Base-by-base conservation (phyloP, 2,329 filamentous ascomycete genomes). In the Cercospora beticola region DNA sequence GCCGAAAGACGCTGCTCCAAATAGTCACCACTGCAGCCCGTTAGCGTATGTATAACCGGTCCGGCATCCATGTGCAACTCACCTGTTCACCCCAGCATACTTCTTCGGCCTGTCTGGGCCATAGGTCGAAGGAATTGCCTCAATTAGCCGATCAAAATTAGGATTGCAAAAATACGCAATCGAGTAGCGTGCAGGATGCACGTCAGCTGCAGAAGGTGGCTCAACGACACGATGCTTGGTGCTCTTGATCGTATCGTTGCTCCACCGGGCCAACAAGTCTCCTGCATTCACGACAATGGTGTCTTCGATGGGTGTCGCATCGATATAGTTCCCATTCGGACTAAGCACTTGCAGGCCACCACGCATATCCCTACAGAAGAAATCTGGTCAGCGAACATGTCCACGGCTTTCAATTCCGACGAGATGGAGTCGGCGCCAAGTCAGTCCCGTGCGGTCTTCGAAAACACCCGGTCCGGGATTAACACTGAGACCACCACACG, bases 151-250 rank as follows among this genome's bases (percentile, higher is more conserved):
- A 69, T 91, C 87, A 77, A 88, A 90, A 77, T 96, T 93, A 8
- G 93, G 92, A 74, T 96, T 94, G 83, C 93, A 96, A 78, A 97
- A 96, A 81, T 96, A 97, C 74, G 93, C 94, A 77, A 97, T 90
- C 74, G 67, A 71, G 77, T 97, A 97, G 30, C 83, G 64, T 0
- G 92, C 85, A 1, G 93, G 92, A 78, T 96, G 90, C 18, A 84
- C 85, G 4, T 84, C 85, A 16, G 83, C 82, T 0, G 80, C 78
- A 10, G 74, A 71, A 0, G 92, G 91, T 1, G 94, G 94, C 81
- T 97, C 92, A 5, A 97, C 92, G 0, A 97, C 94, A 10, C 93
- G 88, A 80, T 97, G 94, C 69, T 93, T 88, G 4, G 94, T 97
- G 77, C 91, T 94, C 82, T 91, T 93, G 81, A 97, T 97, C 4